Evolutionary conservation across 371 early-diverging fungal genomes (phyloP).

Genomic region (Syncephalastrum sp.): DNA sequence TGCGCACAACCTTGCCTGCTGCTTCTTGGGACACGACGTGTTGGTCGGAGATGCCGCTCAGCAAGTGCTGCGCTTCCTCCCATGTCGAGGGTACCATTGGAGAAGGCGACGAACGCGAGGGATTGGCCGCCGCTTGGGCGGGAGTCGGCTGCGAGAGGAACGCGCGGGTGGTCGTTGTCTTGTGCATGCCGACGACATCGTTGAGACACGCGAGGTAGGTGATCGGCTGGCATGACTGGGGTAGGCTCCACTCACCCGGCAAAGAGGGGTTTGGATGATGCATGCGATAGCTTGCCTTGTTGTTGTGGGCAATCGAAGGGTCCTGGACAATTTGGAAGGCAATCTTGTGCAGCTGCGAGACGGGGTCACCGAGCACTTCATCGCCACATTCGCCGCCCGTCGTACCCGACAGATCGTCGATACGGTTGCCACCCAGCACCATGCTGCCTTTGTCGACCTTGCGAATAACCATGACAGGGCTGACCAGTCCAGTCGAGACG

Average conservation of each 20-base stretch:
- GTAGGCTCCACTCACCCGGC: slow-evolving; percentile 25
- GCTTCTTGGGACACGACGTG: slow-evolving; percentile 24
- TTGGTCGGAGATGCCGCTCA: slow-evolving; percentile 1
- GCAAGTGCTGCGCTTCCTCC: slow-evolving; percentile 8
- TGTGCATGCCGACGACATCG: slow-evolving; percentile 79
- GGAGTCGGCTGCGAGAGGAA: slow-evolving; percentile 11
- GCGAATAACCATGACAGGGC: slow-evolving; percentile 81
- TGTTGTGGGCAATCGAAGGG: slow-evolving; percentile 32
- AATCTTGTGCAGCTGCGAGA: slow-evolving; percentile 90
- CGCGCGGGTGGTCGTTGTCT: slow-evolving; percentile 57
- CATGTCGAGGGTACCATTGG: slow-evolving; percentile 13
- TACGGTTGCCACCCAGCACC: slow-evolving; percentile 65
- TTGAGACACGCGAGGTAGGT: slow-evolving; percentile 76
- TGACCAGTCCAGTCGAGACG: slow-evolving; percentile 77
- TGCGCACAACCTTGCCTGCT: slow-evolving; percentile 40
- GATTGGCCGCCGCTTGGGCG: neutral
- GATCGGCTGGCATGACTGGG: slow-evolving; percentile 50
- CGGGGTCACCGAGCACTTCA: slow-evolving; percentile 61
- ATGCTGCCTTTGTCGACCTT: slow-evolving; percentile 82
- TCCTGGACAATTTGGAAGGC: slow-evolving; percentile 78
- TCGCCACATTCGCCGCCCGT: slow-evolving; percentile 52
- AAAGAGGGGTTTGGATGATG: slow-evolving; percentile 8
- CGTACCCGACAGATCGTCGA: slow-evolving; percentile 19
- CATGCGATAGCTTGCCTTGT: slow-evolving; percentile 26
- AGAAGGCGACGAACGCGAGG: neutral